phyloP scores from a whole-genome alignment of 306 rosid genomes.

The Hippophae gyantsensis region DNA sequence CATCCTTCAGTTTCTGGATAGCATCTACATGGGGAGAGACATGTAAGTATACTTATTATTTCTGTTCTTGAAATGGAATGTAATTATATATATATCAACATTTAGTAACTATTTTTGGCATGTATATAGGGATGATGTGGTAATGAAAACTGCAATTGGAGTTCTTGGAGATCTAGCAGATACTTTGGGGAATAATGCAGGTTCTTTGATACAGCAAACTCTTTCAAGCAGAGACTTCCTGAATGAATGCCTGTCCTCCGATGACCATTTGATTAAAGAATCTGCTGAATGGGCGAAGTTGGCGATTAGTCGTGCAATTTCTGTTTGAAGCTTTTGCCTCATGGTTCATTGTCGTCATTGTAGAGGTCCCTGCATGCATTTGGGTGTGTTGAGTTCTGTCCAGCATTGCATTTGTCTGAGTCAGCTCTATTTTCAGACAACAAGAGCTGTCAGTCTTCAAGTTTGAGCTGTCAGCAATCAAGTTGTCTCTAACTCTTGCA shows the following conservation, averaged over 20 bases:
- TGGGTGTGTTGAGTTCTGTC: constrained; percentile 48
- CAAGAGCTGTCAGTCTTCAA: constrained; percentile 45
- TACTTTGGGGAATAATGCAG: constrained; percentile 84
- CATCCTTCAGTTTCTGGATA: constrained; percentile 83
- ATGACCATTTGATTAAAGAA: constrained; percentile 74
- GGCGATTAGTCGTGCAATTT: constrained; percentile 81
- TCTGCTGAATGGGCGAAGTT: constrained; percentile 95
- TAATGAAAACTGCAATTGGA: constrained; percentile 90
- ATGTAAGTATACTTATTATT: constrained; percentile 41
- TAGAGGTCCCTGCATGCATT: constrained; percentile 72
- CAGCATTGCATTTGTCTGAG: constrained; percentile 61
- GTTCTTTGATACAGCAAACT: constrained; percentile 83
- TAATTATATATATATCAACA: neutral
- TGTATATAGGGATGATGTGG: constrained; percentile 71
- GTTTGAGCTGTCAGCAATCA: constrained; percentile 38
- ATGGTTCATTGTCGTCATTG: constrained; percentile 30
- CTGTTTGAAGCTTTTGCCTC: constrained; percentile 49
- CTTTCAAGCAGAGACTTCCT: constrained; percentile 78
- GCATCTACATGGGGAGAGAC: constrained; percentile 77
- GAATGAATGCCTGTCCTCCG: constrained; percentile 81
- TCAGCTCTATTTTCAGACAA: constrained; percentile 55
- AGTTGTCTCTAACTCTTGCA: constrained; percentile 86
- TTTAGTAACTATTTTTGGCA: constrained; percentile 5
- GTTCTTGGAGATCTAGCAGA: constrained; percentile 93
- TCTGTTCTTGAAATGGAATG: neutral